A percentile compares a stretch with the other conserved stretches of the same genome.
These are phyloP conservation scores for Pseudogymnoascus sp. DNA, from an alignment of 2,329 filamentous ascomycete genomes.

Conservation along the genomic window DNA sequence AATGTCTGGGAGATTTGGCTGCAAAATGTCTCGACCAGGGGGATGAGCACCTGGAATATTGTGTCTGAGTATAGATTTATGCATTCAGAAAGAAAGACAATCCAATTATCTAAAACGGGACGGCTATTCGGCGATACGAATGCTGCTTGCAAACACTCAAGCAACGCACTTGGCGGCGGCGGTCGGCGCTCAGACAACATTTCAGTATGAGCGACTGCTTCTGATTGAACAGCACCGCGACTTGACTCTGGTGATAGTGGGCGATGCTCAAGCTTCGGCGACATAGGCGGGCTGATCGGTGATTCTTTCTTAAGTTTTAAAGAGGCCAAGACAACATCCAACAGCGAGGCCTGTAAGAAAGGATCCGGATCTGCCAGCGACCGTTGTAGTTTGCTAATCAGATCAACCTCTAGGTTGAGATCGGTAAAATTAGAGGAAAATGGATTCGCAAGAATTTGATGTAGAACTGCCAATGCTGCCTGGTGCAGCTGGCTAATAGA, in stretches of 20 bases:
- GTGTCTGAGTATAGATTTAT: slow-evolving; percentile 75
- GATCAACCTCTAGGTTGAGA: slow-evolving; percentile 61
- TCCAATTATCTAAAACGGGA: slow-evolving; percentile 82
- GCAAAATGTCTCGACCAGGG: slow-evolving; percentile 84
- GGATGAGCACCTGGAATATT: slow-evolving; percentile 85
- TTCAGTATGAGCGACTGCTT: slow-evolving; percentile 36
- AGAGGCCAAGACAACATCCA: slow-evolving; percentile 70
- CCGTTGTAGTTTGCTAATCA: slow-evolving; percentile 61
- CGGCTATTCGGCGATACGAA: slow-evolving; percentile 69
- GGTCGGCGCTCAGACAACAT: slow-evolving; percentile 33
- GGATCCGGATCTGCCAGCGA: slow-evolving; percentile 56
- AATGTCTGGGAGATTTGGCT: slow-evolving; percentile 69
- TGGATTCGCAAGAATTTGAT: slow-evolving; percentile 60
- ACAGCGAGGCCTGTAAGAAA: slow-evolving; percentile 66
- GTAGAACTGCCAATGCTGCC: slow-evolving; percentile 61
- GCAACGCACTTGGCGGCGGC: slow-evolving; percentile 56
- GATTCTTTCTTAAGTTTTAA: slow-evolving; percentile 55
- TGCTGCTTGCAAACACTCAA: slow-evolving; percentile 77
- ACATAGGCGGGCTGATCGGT: slow-evolving; percentile 17
- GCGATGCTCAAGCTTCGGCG: slow-evolving; percentile 22
- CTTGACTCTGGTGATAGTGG: slow-evolving; percentile 23
- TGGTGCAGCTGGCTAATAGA: slow-evolving; percentile 63
- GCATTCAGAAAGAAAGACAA: slow-evolving; percentile 74
- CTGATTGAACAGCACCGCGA: slow-evolving; percentile 37
- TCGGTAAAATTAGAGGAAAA: slow-evolving; percentile 51